Conservation (phyloP, 139 green algal genomes). For the Chlorella ohadii region DNA sequence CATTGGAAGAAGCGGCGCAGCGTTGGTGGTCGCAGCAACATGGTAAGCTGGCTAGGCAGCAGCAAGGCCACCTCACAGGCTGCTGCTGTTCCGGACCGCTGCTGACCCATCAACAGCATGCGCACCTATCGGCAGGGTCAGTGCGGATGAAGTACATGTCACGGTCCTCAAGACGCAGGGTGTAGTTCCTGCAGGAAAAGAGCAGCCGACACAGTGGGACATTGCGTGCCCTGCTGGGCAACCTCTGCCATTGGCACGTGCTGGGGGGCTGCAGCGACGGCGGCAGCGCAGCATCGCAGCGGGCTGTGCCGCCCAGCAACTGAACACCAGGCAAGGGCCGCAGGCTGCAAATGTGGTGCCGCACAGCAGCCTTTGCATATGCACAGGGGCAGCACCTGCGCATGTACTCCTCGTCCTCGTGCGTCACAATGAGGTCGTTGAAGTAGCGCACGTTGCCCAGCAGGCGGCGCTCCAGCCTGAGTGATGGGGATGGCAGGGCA, state of each 20-base stretch:
- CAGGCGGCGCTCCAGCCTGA: slow-evolving; percentile 64
- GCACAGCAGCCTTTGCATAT: too few relatives aligned
- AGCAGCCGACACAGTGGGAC: background rate
- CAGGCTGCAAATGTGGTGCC: too few relatives aligned
- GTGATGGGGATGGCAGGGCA: background rate
- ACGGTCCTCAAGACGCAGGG: slow-evolving; percentile 51
- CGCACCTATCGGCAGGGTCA: slow-evolving; percentile 49
- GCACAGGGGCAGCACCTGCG: background rate
- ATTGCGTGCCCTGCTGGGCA: background rate
- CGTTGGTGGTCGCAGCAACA: too few relatives aligned
- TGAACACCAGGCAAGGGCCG: too few relatives aligned
- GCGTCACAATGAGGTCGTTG: slow-evolving; percentile 75
- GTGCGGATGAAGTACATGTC: slow-evolving; percentile 85
- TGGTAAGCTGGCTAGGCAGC: too few relatives aligned
- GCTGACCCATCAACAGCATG: background rate
- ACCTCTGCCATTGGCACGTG: too few relatives aligned
- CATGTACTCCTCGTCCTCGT: slow-evolving; percentile 78
- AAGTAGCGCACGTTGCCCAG: slow-evolving; percentile 73
- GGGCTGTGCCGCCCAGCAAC: too few relatives aligned
- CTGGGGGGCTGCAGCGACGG: too few relatives aligned
- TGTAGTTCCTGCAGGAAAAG: slow-evolving; percentile 51
- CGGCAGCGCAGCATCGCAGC: too few relatives aligned
- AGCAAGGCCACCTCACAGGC: too few relatives aligned
- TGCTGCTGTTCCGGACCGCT: too few relatives aligned
- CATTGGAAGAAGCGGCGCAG: background rate